phyloP scores from a whole-genome alignment of 345 rosid species.

The Eutrema japonicum region DNA sequence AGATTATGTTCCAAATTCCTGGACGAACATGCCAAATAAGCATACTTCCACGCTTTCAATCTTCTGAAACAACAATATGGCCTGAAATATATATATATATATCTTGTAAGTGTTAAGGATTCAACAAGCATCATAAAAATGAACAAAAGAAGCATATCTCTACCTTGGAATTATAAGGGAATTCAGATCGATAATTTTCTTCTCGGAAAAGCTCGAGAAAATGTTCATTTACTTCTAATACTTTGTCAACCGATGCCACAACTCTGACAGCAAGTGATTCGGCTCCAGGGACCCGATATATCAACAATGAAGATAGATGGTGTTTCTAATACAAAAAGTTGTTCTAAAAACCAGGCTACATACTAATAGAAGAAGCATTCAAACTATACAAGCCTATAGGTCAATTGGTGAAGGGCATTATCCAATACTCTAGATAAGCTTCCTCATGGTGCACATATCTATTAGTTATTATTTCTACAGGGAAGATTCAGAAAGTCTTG shows the following conservation, averaged over 20 bases:
- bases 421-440: too few relatives aligned
- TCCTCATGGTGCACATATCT: too few relatives aligned
- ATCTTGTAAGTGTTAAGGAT: too few relatives aligned
- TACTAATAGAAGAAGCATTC: too few relatives aligned
- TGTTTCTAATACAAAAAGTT: neutral
- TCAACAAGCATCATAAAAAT: slow-evolving; percentile 9
- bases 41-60: slow-evolving; percentile 96
- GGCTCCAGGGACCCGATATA: slow-evolving; percentile 80
- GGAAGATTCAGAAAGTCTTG: too few relatives aligned
- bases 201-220: slow-evolving; percentile 87
- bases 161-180: slow-evolving; percentile 93
- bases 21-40: slow-evolving; percentile 94
- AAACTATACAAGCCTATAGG: too few relatives aligned
- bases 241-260: slow-evolving; percentile 93
- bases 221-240: slow-evolving; percentile 78
- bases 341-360: neutral
- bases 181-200: slow-evolving; percentile 79
- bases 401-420: too few relatives aligned
- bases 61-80: slow-evolving; percentile 82
- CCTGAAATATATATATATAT: slow-evolving; percentile 58
- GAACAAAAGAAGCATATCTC: slow-evolving; percentile 1
- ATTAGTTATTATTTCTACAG: too few relatives aligned
- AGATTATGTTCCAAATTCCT: slow-evolving; percentile 86
- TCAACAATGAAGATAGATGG: slow-evolving; percentile 20
- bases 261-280: slow-evolving; percentile 87